Evolutionary conservation across 2,329 filamentous ascomycete species (phyloP), one percentile per base, ranked within the genome.

Genomic region (Beauveria scarabaeidicola): DNA sequence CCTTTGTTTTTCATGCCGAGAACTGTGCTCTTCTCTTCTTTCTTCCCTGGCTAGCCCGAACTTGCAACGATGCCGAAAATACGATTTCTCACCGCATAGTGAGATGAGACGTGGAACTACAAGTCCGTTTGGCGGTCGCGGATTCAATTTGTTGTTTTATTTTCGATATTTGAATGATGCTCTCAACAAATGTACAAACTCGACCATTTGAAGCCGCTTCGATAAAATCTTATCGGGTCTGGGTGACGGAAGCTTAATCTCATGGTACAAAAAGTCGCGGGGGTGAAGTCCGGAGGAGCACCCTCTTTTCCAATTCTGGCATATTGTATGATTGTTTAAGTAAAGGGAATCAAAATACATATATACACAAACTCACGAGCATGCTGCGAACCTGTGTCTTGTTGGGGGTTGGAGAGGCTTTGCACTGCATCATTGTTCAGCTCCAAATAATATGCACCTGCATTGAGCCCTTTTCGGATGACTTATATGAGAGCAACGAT

Each of bases 1-100:
- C 8, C 21, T 40, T 60, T 63, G 56, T 65, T 53, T 40, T 25
- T 52, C 44, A 23, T 46, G 25, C 32, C 13, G 44, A 58, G 13
- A 36, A 19, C 11, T 43, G 36, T 63, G 29, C 25, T 61, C 66
- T 63, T 54, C 58, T 58, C 56, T 55, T 64, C 65, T 64, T 61
- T 53, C 62, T 64, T 60, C 62, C 63, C 55, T 40, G 57, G 29
- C 50, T 40, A 40, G 21, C 38, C 57, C 11, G 15, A 50, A 23
- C 47, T 40, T 58, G 46, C 55, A 51, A 51, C 17, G 19, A 6
- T 13, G n/a, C 44, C 23, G 21, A 58, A 23, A 19, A 29, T 29
- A 43, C 46, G 3, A 43, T 10, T 58, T 47, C 36, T 57, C 17
- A 32, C 3, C 25, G 46, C n/a, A 51, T 3, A 46, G 44, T 38